phyloP scores from a whole-genome alignment of 177 flowering plant genomes.

The Vitis hybrid region DNA sequence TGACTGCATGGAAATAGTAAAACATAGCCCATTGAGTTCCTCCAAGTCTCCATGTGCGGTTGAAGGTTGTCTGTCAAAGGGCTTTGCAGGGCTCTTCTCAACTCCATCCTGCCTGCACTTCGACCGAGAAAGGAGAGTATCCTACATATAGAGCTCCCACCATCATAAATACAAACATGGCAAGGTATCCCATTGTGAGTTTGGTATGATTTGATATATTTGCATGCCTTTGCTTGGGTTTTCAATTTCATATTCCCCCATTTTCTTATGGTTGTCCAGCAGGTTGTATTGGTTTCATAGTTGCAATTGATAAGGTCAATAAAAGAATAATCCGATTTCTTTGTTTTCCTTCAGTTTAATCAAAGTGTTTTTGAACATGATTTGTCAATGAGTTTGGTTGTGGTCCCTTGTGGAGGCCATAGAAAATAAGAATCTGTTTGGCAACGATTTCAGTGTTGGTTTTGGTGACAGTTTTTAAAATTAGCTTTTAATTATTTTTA shows the following conservation, averaged over 20 bases:
- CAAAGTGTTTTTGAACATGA: background rate
- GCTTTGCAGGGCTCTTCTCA: slow-evolving; percentile 69
- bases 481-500: too few species aligned
- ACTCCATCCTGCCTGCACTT: slow-evolving; percentile 39
- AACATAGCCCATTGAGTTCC: slow-evolving; percentile 25
- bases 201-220: background rate
- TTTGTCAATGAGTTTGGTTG: background rate
- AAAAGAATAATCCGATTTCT: slow-evolving; percentile 5
- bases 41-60: slow-evolving; percentile 64
- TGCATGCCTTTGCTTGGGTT: background rate
- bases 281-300: background rate
- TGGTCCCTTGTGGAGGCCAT: too few species aligned
- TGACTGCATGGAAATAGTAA: slow-evolving; percentile 31
- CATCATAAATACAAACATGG: background rate
- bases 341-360: background rate
- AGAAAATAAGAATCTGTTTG: too few species aligned
- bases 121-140: slow-evolving; percentile 42
- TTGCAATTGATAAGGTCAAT: slow-evolving; percentile 1
- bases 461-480: too few species aligned
- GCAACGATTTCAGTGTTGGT: too few species aligned
- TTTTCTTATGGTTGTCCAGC: background rate
- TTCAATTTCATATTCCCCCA: background rate
- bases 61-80: slow-evolving; percentile 68
- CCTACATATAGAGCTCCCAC: slow-evolving; percentile 24
- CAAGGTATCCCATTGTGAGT: background rate